Evolutionary conservation across 2,329 filamentous ascomycete species (phyloP).

Genomic region (Calycina marina): DNA sequence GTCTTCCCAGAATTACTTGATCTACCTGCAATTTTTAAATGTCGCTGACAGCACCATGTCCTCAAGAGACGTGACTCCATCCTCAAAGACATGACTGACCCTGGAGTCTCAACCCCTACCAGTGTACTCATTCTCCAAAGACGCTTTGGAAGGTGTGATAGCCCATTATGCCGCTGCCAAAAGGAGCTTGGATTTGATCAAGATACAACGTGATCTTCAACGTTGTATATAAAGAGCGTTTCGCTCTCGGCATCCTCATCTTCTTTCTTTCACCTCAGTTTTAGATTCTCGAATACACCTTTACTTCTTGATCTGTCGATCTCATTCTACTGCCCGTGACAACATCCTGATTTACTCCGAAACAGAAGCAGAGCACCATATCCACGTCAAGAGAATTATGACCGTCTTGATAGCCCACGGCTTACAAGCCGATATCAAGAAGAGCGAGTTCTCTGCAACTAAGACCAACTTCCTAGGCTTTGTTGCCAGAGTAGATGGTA

Average conservation of each 20-base stretch:
- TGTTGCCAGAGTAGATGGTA: background rate
- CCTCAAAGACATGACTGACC: conserved; percentile 3
- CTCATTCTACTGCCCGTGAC: no score
- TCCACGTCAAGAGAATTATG: background rate
- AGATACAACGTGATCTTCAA: no score
- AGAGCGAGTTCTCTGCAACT: background rate
- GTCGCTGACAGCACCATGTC: conserved; percentile 1
- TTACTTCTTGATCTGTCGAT: no score
- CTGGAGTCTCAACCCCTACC: conserved; percentile 2
- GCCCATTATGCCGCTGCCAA: no score
- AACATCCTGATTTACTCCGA: background rate
- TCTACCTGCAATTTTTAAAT: background rate
- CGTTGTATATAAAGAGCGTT: no score
- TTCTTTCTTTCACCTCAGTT: no score
- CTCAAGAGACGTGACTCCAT: conserved; percentile 1
- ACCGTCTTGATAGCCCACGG: background rate
- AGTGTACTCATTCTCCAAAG: conserved; percentile 2
- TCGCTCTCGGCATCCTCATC: no score
- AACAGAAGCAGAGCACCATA: background rate
- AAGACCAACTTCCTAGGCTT: background rate
- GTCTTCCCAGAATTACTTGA: conserved; percentile 2
- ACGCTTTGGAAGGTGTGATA: conserved; percentile 3
- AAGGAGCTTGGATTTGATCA: no score
- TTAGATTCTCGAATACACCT: no score
- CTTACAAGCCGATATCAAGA: background rate